Evolutionary conservation across 305 asterid species (phyloP).

Genomic region (Withania somnifera): DNA sequence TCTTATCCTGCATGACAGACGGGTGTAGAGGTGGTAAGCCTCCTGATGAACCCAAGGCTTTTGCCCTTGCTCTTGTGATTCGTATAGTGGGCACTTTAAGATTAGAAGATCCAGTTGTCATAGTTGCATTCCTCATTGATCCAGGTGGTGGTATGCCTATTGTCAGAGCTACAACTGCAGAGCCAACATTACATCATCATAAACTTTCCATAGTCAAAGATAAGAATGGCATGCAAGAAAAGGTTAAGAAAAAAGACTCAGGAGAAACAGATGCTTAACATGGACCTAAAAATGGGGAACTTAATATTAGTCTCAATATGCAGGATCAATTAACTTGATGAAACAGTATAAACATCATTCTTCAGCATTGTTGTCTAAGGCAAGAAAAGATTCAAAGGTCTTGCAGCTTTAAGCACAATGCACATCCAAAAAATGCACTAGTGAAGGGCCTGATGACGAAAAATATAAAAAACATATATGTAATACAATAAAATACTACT

Average conservation of each 20-base stretch:
- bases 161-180: slow-evolving; percentile 26
- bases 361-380: background rate
- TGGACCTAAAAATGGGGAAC: background rate
- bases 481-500: background rate
- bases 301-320: background rate
- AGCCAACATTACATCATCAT: background rate
- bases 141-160: slow-evolving; percentile 24
- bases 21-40: slow-evolving; percentile 69
- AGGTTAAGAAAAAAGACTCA: background rate
- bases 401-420: background rate
- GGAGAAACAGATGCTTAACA: background rate
- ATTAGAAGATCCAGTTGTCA: slow-evolving; percentile 47
- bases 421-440: background rate
- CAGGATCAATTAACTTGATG: background rate
- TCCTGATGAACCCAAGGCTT: slow-evolving; percentile 40
- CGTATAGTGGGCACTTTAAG: slow-evolving; percentile 32
- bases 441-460: background rate
- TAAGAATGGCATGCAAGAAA: background rate
- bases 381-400: background rate
- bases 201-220: background rate
- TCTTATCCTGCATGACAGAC: slow-evolving; percentile 34
- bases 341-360: background rate
- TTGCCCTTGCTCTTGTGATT: slow-evolving; percentile 73
- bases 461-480: background rate
- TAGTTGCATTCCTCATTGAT: slow-evolving; percentile 33